Evolutionary conservation across 2,329 filamentous ascomycete species (phyloP), one percentile per base, ranked within the genome.

Genomic region (Trichoderma sp.): DNA sequence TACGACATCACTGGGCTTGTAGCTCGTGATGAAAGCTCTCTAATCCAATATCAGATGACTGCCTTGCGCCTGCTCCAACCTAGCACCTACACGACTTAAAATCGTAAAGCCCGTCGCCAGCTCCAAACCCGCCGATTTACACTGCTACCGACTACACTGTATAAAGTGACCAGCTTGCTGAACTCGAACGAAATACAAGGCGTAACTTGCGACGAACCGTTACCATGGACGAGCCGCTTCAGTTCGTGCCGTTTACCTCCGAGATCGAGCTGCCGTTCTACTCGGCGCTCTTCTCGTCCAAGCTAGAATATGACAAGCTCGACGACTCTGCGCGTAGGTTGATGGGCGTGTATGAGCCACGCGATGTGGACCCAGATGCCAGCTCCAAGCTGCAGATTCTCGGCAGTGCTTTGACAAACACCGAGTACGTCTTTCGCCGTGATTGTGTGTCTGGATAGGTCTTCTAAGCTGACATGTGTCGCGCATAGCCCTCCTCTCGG

Each of bases 221-320:
- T 61, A 84, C 76, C 79, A 90, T 89, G 82, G 75, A 86, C 64
- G 75, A 80, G 34, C 79, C 80, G 26, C 79, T 88, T 63, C 86
- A 87, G 83, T 99, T 94, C 80, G 93, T 93, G 70, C 91, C 95
- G 1, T 98, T 97, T 84, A 88, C 90, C 51, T 97, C 95, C 59
- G 93, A 97, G 81, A 94, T 98, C 77, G 96, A 99, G 78, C 86
- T 98, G 54, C 93, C 94, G 55, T 99, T 99, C 81, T 99, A 97
- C 79, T 91, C 92, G 56, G 90, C 93, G 5, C 87, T 99, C n/a
- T 96, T 96, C 70, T 89, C 91, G 6, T 91, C 91, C 73, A 99
- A 99, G 82, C 93, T 99, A 78, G 94, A 98, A 79, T 91, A 97
- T 86, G 96, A 97, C 82, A 97, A 94, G 81, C 92, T 99, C 63